Conservation (phyloP, 345 rosid species). For the Sisymbrium irio region DNA sequence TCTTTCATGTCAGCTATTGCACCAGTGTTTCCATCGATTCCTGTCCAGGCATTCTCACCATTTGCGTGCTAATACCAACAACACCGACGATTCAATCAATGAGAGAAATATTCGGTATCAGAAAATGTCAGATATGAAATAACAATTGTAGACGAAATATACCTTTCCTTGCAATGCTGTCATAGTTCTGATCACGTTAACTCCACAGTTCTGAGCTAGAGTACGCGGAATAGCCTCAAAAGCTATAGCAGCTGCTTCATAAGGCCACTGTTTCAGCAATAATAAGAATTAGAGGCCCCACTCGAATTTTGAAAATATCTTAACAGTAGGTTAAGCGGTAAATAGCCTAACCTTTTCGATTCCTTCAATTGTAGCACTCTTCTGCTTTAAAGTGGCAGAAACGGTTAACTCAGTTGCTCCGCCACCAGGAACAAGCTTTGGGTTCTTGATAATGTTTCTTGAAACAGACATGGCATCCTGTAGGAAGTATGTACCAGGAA, state of each 20-base stretch:
- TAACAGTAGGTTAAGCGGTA: not conserved
- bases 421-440: conserved; percentile 92
- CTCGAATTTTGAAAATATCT: not conserved
- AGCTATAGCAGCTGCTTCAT: conserved; percentile 97
- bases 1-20: conserved; percentile 91
- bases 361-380: conserved; percentile 89
- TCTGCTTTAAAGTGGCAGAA: conserved; percentile 87
- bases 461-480: conserved; percentile 99
- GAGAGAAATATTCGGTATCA: not conserved
- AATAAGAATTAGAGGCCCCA: conserved; percentile 3
- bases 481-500: not conserved
- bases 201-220: conserved; percentile 43
- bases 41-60: conserved; percentile 96
- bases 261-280: conserved; percentile 72
- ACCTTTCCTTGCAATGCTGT: conserved; percentile 77
- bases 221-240: conserved; percentile 96
- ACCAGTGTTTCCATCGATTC: conserved; percentile 92
- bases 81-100: not conserved
- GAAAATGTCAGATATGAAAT: not conserved
- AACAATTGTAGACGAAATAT: not conserved
- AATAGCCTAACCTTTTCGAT: conserved; percentile 64
- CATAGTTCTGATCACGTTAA: conserved; percentile 37
- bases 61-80: conserved; percentile 66
- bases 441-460: conserved; percentile 93
- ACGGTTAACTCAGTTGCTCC: conserved; percentile 94